Conservation (phyloP, 1,284 basidiomycete species). For the Cryptococcus sp. region DNA sequence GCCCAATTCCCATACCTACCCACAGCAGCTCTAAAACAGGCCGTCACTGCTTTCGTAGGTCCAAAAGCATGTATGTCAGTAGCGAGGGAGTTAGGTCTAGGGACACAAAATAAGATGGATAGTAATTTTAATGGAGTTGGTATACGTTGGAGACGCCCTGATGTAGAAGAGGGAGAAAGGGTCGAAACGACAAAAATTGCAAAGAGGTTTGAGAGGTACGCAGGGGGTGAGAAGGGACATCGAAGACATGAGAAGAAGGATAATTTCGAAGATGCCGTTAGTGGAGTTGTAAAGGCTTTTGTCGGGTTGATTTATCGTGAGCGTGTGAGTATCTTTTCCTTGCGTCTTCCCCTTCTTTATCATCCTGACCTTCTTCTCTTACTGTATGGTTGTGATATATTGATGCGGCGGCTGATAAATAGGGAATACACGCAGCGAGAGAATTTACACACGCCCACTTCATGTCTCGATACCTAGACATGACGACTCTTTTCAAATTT, state of each 20-base stretch:
- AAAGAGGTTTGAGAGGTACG: conserved; percentile 11
- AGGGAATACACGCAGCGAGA: conserved; percentile 74
- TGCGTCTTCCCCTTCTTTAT: background rate
- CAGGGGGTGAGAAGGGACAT: conserved; percentile 1
- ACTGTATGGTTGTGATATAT: conserved; percentile 44
- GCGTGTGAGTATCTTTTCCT: conserved; percentile 40
- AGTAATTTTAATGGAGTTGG: conserved; percentile 15
- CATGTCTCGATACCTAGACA: conserved; percentile 73
- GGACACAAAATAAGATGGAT: conserved; percentile 26
- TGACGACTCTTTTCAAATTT: conserved; percentile 83
- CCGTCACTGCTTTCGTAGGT: conserved; percentile 86
- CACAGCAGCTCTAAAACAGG: conserved; percentile 81
- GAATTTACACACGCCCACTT: conserved; percentile 82
- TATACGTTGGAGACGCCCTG: conserved; percentile 56
- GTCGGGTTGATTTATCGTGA: conserved; percentile 55
- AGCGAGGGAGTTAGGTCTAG: conserved; percentile 65
- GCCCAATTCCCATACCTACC: conserved; percentile 86
- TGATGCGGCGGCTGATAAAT: conserved; percentile 53
- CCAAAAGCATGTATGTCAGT: conserved; percentile 75
- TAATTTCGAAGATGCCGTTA: conserved; percentile 46
- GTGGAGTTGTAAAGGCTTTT: conserved; percentile 50
- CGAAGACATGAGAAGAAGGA: conserved; percentile 14
- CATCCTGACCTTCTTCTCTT: background rate
- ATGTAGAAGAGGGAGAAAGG: conserved; percentile 30
- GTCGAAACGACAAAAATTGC: conserved; percentile 23